These are phyloP conservation scores for Annulohypoxylon bovei DNA, from an alignment of 495 filamentous ascomycete species.

Conservation along the genomic window DNA sequence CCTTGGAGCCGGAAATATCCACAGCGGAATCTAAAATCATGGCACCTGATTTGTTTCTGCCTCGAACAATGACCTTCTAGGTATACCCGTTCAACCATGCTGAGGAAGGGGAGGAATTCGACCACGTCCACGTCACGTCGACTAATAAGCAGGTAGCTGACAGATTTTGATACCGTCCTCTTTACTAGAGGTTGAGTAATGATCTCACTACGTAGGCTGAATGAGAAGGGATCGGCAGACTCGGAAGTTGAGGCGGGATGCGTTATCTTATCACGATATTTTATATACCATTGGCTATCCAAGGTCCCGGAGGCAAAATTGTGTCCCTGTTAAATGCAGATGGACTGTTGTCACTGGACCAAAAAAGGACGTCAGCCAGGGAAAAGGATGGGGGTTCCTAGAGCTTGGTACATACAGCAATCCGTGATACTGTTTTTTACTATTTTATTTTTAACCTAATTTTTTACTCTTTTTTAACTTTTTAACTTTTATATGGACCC, in stretches of 20 bases:
- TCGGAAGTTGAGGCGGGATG: conserved; percentile 40
- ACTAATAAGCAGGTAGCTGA: conserved; percentile 10
- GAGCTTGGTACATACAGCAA: not conserved
- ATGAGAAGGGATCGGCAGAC: conserved; percentile 36
- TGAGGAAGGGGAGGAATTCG: not conserved
- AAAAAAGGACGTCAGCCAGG: conserved; percentile 11
- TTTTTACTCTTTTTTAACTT: conserved; percentile 10
- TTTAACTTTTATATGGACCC: conserved; percentile 9
- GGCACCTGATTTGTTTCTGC: conserved; percentile 20
- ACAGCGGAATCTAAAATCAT: conserved; percentile 33
- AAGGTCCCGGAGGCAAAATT: conserved; percentile 25
- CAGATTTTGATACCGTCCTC: conserved; percentile 23
- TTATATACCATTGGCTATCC: conserved; percentile 32
- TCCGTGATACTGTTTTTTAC: not conserved
- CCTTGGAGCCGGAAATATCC: conserved; percentile 58
- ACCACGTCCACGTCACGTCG: conserved; percentile 32
- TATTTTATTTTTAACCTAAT: not conserved
- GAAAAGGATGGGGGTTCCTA: conserved; percentile 7
- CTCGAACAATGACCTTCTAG: not conserved
- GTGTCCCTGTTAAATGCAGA: conserved; percentile 15
- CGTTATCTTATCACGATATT: conserved; percentile 38
- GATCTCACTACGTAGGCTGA: conserved; percentile 28
- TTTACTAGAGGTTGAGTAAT: conserved; percentile 25
- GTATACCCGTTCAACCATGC: not conserved
- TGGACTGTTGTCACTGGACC: conserved; percentile 7